Evolutionary conservation across 352 stramenopile species (phyloP).

Genomic region (Globisporangium nunn): DNA sequence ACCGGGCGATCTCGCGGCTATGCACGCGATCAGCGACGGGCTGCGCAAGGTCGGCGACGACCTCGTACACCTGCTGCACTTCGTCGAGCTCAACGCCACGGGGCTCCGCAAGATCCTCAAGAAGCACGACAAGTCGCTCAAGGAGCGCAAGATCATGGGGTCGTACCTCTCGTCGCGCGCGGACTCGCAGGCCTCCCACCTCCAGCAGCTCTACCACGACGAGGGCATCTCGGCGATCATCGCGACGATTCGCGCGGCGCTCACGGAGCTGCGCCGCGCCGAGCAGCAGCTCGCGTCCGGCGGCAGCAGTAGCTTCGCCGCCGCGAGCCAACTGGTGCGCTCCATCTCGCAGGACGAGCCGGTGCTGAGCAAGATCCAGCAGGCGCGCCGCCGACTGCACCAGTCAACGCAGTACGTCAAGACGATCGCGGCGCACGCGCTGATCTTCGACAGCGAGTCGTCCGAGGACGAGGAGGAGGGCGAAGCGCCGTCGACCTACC

Average conservation of each 20-base stretch:
- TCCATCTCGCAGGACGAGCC: slow-evolving; percentile 74
- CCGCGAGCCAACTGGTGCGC: slow-evolving; percentile 17
- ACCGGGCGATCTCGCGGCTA: slow-evolving; percentile 44
- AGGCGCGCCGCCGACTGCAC: slow-evolving; percentile 57
- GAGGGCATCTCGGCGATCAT: slow-evolving; percentile 87
- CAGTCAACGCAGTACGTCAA: slow-evolving; percentile 84
- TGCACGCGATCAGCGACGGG: slow-evolving; percentile 62
- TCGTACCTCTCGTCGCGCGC: slow-evolving; percentile 76
- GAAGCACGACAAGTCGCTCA: slow-evolving; percentile 85
- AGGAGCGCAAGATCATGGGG: slow-evolving; percentile 81
- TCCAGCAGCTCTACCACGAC: slow-evolving; percentile 83
- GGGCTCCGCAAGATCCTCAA: slow-evolving; percentile 88
- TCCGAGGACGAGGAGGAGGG: slow-evolving; percentile 79
- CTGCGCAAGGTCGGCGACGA: slow-evolving; percentile 71
- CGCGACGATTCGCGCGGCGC: slow-evolving; percentile 61
- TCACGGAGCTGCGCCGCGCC: slow-evolving; percentile 48
- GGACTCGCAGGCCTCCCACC: slow-evolving; percentile 74
- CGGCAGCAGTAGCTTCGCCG: background rate
- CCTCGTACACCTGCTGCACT: slow-evolving; percentile 75
- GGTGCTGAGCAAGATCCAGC: slow-evolving; percentile 60
- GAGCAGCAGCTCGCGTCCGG: slow-evolving; percentile 29
- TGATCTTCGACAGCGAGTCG: slow-evolving; percentile 80
- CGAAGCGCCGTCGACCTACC: slow-evolving; percentile 19
- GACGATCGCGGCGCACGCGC: slow-evolving; percentile 66
- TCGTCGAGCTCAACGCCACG: slow-evolving; percentile 83